These are phyloP conservation scores for Arxiozyma bovina DNA, from an alignment of 1,139 yeast genomes.

Conservation along the genomic window DNA sequence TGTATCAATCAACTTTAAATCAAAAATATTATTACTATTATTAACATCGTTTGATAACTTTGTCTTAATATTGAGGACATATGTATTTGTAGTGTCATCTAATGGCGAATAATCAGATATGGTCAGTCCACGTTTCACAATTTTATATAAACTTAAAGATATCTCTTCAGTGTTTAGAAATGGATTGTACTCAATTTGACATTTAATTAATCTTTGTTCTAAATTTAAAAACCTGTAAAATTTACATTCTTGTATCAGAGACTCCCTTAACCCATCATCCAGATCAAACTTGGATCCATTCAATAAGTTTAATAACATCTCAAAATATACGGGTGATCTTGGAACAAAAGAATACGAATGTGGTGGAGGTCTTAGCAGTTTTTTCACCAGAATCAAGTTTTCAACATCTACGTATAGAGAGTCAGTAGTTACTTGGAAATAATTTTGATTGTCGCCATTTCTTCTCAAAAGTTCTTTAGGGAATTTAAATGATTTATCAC, in stretches of 20 bases:
- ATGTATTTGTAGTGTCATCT: not conserved
- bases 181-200: conserved; percentile 45
- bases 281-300: conserved; percentile 48
- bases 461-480: conserved; percentile 44
- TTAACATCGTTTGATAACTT: not conserved
- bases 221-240: conserved; percentile 69
- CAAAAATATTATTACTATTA: not conserved
- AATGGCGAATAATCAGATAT: not conserved
- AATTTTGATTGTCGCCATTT: conserved; percentile 71
- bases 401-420: conserved; percentile 43
- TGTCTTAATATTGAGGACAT: not conserved
- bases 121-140: conserved; percentile 38
- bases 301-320: conserved; percentile 48
- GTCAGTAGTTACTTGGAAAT: conserved; percentile 55
- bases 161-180: conserved; percentile 47
- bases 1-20: no score
- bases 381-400: conserved; percentile 33
- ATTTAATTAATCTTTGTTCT: conserved; percentile 60
- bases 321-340: conserved; percentile 51
- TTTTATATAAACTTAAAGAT: conserved; percentile 41
- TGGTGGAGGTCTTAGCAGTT: conserved; percentile 66
- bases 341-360: conserved; percentile 45
- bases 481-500: conserved; percentile 51
- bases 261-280: conserved; percentile 45
- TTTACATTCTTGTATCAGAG: conserved; percentile 58